phyloP scores from a whole-genome alignment of 2,329 filamentous ascomycete genomes.

The Meredithiella fracta region DNA sequence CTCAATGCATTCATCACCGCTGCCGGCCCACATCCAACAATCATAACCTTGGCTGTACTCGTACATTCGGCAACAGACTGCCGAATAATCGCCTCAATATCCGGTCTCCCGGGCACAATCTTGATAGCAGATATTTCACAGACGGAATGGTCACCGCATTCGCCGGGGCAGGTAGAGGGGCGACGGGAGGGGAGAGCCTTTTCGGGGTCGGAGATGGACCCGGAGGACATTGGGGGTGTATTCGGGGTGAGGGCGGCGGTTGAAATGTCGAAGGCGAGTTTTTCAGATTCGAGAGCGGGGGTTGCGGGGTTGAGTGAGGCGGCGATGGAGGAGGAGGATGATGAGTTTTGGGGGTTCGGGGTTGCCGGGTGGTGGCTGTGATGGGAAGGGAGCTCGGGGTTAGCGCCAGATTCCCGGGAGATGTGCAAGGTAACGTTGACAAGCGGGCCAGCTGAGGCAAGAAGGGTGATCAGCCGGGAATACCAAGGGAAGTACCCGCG shows the following conservation, averaged over 20 bases:
- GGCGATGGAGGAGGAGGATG: neutral
- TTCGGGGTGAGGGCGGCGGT: neutral
- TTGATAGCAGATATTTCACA: conserved; percentile 16
- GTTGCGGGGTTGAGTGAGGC: neutral
- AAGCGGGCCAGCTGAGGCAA: conserved; percentile 19
- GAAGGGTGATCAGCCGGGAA: conserved; percentile 21
- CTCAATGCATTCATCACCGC: conserved; percentile 27
- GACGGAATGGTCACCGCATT: conserved; percentile 9
- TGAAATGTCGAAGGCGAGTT: neutral
- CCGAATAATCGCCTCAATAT: conserved; percentile 23
- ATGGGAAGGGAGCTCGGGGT: neutral
- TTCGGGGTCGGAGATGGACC: conserved; percentile 1
- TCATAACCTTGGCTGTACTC: conserved; percentile 22
- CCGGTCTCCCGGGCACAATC: conserved; percentile 23
- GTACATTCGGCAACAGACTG: conserved; percentile 19
- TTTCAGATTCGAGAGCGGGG: neutral
- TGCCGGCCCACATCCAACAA: conserved; percentile 32
- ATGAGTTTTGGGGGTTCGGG: neutral
- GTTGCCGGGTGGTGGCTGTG: neutral
- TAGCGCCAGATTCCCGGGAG: conserved; percentile 17
- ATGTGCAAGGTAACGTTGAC: conserved; percentile 23
- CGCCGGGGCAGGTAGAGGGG: neutral
- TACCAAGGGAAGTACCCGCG: conserved; percentile 25
- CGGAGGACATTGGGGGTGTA: neutral
- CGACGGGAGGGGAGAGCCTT: neutral